Base-by-base conservation (phyloP, 139 green algal species). In the Diplosphaera chodatii region DNA sequence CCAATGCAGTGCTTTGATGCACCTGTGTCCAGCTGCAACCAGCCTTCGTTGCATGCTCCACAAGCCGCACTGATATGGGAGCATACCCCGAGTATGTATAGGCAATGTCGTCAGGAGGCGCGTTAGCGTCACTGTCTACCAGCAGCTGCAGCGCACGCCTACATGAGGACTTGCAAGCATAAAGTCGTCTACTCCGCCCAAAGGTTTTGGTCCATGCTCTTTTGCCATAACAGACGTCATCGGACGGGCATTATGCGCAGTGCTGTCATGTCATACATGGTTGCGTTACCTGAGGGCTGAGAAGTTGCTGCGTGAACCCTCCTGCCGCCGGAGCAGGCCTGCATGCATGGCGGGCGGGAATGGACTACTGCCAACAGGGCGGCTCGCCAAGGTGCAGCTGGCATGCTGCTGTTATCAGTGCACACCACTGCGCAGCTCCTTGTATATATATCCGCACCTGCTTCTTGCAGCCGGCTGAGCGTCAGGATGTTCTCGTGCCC, bases 401-500 rank as follows among this genome's bases (percentile, higher is more conserved):
- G n/a, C n/a, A n/a, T n/a, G n/a, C n/a, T n/a, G n/a, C n/a, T n/a
- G n/a, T n/a, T n/a, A n/a, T n/a, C n/a, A n/a, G n/a, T n/a, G n/a
- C n/a, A n/a, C n/a, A n/a, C n/a, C n/a, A n/a, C n/a, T n/a, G n/a
- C n/a, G n/a, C n/a, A n/a, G n/a, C n/a, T n/a, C n/a, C n/a, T n/a
- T n/a, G n/a, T n/a, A n/a, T n/a, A n/a, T n/a, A n/a, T n/a, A n/a
- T n/a, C 8, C 10, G 37, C 37, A 83, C 89, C 87, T 69, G 87
- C 80, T 2, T 72, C 79, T 72, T 96, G 87, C 59, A 95, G 75
- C 4, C 72, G 55, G 31, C 72, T 67, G 6, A 98, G 81, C 4
- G 87, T 91, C 34, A 93, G 73, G 41, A 96, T 62, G 75, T 98
- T 87, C 63, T 93, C 79, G 76, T 94, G 90, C 29, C 93, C 93